Base-by-base conservation (phyloP, 176 grass and related monocot genomes). In the Hyparrhenia diplandra region DNA sequence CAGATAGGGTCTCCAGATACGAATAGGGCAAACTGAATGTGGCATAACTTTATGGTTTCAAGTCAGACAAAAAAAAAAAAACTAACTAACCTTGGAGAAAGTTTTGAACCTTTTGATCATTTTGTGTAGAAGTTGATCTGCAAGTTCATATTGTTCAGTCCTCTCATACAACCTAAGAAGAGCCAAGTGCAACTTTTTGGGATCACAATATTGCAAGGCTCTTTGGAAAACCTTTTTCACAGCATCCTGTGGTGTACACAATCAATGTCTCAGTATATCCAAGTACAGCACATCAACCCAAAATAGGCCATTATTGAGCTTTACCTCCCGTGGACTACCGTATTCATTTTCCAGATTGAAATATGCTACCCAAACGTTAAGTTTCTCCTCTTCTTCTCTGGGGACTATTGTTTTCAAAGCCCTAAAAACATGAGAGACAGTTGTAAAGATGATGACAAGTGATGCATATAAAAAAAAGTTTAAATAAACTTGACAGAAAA, bases 311-410 rank as follows among this genome's bases (percentile, higher is more conserved):
- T 41, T 57, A 9, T 41, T 71, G 0, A 78, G 72, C 46, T 47
- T 92, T 90, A 98, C 96, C 88, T 98, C 92, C 3, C 88, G 82
- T 74, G 96, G 90, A 85, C 78, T 95, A 61, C 96, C 92, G 13
- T 95, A 91, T 86, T 95, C 88, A 88, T 95, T 95, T 86, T 98
- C 95, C 70, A 98, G 76, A 90, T 99, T 99, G 39, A 93, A 95
- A 77, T 93, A 99, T 80, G 96, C 88, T 10, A 99, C 96, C 96
- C 96, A 99, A 77, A 99, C 86, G 87, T 95, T 95, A 31, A 95
- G 88, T 75, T 95, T 99, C 76, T 99, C 90, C 13, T 87, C 86
- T 73, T 99, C 92, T 55, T 98, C 96, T 86, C 84, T 76, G 32
- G 91, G 71, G 58, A 80, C 91, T 88, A 99, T 99, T 82, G 92